A percentile compares a stretch with the other conserved stretches of the same genome.
phyloP scores from a whole-genome alignment of 306 rosid species.

The Acacia acuminata region DNA sequence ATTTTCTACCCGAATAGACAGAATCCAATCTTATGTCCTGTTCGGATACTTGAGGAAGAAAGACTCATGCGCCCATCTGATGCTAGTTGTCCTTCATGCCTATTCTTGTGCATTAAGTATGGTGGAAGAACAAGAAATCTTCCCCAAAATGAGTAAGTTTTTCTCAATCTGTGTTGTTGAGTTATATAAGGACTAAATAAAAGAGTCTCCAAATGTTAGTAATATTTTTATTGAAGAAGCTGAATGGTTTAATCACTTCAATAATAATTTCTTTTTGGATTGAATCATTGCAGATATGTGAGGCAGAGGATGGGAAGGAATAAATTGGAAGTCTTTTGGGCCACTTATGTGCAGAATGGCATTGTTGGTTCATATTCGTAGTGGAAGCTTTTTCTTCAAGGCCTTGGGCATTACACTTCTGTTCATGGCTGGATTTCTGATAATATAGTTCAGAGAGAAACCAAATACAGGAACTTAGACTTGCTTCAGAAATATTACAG shows the following conservation, averaged over 20 bases:
- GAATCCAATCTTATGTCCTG: conserved; percentile 67
- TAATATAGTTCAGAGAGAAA: conserved; percentile 79
- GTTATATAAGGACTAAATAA: not conserved
- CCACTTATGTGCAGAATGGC: conserved; percentile 53
- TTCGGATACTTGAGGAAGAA: conserved; percentile 81
- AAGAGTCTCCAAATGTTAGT: not conserved
- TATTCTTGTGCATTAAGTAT: conserved; percentile 90
- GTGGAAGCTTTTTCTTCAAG: conserved; percentile 95
- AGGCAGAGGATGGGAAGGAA: conserved; percentile 83
- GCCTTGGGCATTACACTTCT: conserved; percentile 85
- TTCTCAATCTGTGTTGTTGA: not conserved
- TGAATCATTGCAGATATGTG: conserved; percentile 48
- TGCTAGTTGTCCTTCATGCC: conserved; percentile 73
- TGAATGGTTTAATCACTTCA: not conserved
- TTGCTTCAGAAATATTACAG: conserved; percentile 91
- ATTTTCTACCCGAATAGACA: conserved; percentile 63
- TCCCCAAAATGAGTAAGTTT: conserved; percentile 89
- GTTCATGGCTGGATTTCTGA: conserved; percentile 91
- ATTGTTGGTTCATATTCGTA: conserved; percentile 63
- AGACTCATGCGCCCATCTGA: conserved; percentile 82
- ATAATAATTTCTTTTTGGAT: conserved; percentile 4
- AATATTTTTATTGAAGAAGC: not conserved
- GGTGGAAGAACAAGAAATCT: conserved; percentile 95
- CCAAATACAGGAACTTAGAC: conserved; percentile 75
- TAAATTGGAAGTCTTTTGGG: conserved; percentile 77